These are phyloP conservation scores for Xylariaceae sp. DNA, from an alignment of 2,329 filamentous ascomycete species.

Conservation along the genomic window DNA sequence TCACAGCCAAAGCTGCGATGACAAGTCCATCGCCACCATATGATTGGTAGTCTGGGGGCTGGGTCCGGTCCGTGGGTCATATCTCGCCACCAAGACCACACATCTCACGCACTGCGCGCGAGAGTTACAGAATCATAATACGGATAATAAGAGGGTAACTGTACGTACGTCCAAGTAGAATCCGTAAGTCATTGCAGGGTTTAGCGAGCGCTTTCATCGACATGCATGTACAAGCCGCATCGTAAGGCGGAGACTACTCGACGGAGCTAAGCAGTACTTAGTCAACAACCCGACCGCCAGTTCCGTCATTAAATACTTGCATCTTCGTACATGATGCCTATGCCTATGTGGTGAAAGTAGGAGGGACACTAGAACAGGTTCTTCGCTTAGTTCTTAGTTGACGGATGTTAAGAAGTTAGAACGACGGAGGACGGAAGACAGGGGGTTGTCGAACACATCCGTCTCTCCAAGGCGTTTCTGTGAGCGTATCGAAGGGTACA, in stretches of 20 bases:
- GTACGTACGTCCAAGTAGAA: background rate
- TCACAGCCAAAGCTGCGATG: background rate
- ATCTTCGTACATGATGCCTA: background rate
- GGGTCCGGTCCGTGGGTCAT: background rate
- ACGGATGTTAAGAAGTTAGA: too few species aligned
- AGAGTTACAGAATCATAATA: too few species aligned
- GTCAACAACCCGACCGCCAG: slow-evolving; percentile 3
- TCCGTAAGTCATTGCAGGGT: slow-evolving; percentile 6
- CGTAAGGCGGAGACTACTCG: slow-evolving; percentile 7
- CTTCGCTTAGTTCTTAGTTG: too few species aligned
- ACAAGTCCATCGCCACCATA: background rate
- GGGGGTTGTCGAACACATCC: too few species aligned
- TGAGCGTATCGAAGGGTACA: too few species aligned
- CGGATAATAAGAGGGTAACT: too few species aligned
- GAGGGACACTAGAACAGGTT: background rate
- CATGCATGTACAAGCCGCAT: slow-evolving; percentile 13
- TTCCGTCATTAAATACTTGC: slow-evolving; percentile 5
- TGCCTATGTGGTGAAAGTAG: background rate
- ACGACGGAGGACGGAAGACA: too few species aligned
- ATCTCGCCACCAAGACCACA: background rate
- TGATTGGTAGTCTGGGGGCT: background rate
- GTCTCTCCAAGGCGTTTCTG: too few species aligned
- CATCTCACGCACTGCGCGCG: background rate
- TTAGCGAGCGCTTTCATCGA: slow-evolving; percentile 9
- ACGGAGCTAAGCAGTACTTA: background rate